Percentiles rank a stretch among this genome's conserved stretches.
These are phyloP conservation scores for Cicer bijugum DNA, from an alignment of 306 rosid species.

Conservation along the genomic window DNA sequence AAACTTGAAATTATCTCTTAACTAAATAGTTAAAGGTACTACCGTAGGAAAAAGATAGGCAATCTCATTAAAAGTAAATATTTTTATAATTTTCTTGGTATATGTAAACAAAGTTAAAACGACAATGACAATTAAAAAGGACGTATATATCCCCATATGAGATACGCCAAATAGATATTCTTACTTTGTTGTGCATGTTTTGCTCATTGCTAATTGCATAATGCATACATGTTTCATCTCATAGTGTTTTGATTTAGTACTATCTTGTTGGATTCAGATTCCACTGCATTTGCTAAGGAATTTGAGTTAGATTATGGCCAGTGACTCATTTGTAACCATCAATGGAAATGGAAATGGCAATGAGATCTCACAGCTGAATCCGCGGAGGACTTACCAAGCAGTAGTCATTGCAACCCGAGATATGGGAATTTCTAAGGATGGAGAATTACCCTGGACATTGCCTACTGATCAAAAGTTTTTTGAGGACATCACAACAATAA, in stretches of 20 bases:
- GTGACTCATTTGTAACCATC: conserved; percentile 56
- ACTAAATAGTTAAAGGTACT: too few species aligned
- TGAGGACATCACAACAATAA: conserved; percentile 61
- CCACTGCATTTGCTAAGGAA: conserved; percentile 46
- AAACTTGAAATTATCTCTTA: too few species aligned
- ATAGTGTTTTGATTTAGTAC: not conserved
- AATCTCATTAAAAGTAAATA: too few species aligned
- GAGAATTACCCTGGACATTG: conserved; percentile 81
- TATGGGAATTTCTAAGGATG: conserved; percentile 91
- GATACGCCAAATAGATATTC: not conserved
- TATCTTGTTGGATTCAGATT: conserved; percentile 47
- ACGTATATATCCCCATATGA: too few species aligned
- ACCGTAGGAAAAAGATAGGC: too few species aligned
- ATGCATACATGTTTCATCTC: conserved; percentile 36
- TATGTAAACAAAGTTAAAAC: too few species aligned
- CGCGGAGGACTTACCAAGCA: conserved; percentile 85
- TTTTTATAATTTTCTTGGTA: too few species aligned
- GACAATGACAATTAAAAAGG: too few species aligned
- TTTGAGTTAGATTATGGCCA: conserved; percentile 63
- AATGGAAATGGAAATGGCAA: conserved; percentile 69
- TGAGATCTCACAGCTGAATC: conserved; percentile 55
- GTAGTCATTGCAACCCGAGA: conserved; percentile 83
- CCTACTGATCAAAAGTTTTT: conserved; percentile 84
- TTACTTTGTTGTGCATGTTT: not conserved
- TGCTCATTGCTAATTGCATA: not conserved